Base-by-base conservation (phyloP, 176 grass and related monocot genomes). In the Bothriochloa decipiens region DNA sequence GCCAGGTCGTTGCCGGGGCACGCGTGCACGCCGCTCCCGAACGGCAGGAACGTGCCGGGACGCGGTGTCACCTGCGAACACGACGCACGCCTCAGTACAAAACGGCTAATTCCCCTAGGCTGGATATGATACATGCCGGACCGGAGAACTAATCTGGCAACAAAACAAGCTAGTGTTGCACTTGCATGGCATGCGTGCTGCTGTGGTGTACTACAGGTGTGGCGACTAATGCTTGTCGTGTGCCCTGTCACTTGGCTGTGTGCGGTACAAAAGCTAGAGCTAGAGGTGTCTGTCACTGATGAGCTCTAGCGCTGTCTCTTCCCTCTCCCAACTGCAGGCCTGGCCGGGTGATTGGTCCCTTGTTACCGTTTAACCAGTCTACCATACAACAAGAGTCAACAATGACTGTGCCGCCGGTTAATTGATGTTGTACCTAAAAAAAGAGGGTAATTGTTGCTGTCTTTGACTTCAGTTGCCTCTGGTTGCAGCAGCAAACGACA, bases 1-100 rank as follows among this genome's bases (percentile, higher is more conserved):
- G 92, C 92, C 27, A 94, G 89, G 87, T 91, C 89, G 75, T 89
- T 91, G 3, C 92, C 92, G 13, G 92, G 92, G 83, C 92, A 94
- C 69, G 92, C 78, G 78, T 94, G 92, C 61, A 75, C 84, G 61
- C 92, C 92, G 61, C 77, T 83, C 22, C 92, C 92, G 75, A 94
- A 94, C 65, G 89, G 84, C 76, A 94, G 39, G 84, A 91, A 94
- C 71, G 92, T 94, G 65, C 81, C 89, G 2, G 92, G 81, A 25
- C 35, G 88, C 28, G 89, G 92, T 22, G 57, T 11, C 64, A 58
- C 84, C 92, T 94, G 89, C 82, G 45, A 17, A 15, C 28, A 16
- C 2, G 61, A 67, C 57, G 55, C 42, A 45, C 42, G 42, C 42
- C 8, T 45, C 42, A 45, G 42, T 45, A 45, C 42, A 45, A 42